A percentile compares a stretch with the other conserved stretches of the same genome.
Evolutionary conservation across 768 basidiomycete species (phyloP).

Genomic region (Lactarius quietus): DNA sequence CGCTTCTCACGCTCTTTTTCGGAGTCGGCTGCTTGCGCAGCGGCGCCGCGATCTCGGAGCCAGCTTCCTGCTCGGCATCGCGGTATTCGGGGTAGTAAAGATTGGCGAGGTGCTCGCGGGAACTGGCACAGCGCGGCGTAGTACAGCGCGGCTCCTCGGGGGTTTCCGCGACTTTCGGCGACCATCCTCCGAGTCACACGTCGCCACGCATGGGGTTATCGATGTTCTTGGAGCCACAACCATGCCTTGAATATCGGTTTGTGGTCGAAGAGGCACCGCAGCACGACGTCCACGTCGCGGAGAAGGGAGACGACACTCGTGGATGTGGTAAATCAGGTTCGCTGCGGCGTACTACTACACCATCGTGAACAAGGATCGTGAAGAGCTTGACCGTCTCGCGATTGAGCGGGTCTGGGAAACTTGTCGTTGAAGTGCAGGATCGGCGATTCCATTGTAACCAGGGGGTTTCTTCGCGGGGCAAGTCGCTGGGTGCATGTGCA

Average conservation of each 20-base stretch:
- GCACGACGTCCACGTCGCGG: slow-evolving; percentile 7
- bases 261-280: slow-evolving; percentile 14
- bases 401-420: background rate
- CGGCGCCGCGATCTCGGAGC: background rate
- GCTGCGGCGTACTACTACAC: slow-evolving; percentile 14
- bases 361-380: slow-evolving; percentile 17
- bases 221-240: slow-evolving; percentile 17
- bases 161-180: background rate
- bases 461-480: too few relatives aligned
- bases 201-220: slow-evolving; percentile 14
- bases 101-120: slow-evolving; percentile 9
- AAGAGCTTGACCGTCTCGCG: slow-evolving; percentile 16
- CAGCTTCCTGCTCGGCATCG: background rate
- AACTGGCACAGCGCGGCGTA: slow-evolving; percentile 14
- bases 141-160: slow-evolving; percentile 11
- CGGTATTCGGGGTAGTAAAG: background rate
- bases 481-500: too few relatives aligned
- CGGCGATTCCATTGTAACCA: too few relatives aligned
- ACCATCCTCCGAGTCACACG: too few relatives aligned
- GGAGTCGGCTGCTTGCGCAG: background rate
- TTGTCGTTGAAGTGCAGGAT: slow-evolving; percentile 17
- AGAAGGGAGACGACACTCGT: background rate
- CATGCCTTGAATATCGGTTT: slow-evolving; percentile 13
- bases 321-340: slow-evolving; percentile 13
- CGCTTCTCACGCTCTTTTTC: background rate